Conservation (phyloP, 202 grass and related monocot genomes). For the Schoenoplectus triqueter region DNA sequence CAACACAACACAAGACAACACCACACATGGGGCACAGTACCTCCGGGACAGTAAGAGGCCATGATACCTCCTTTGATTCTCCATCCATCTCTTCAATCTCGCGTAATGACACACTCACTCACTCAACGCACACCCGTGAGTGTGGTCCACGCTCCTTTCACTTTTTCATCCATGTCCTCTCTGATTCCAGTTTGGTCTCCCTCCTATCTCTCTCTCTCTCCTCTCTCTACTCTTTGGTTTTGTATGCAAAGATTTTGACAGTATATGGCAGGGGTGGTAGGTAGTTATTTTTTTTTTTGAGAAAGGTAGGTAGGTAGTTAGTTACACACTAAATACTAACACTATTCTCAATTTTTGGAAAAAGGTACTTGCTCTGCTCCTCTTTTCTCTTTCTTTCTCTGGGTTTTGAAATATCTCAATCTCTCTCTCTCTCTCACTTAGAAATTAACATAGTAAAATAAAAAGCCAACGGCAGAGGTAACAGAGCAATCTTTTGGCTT, state of each 20-base stretch:
- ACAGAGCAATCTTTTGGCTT: conserved; percentile 36
- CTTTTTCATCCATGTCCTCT: conserved; percentile 29
- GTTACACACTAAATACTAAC: conserved; percentile 36
- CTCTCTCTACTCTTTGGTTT: conserved; percentile 27
- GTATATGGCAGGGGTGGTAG: conserved; percentile 37
- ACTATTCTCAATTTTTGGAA: conserved; percentile 24
- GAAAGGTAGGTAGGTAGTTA: background rate
- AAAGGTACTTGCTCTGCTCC: conserved; percentile 15
- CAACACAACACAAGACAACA: conserved; percentile 40
- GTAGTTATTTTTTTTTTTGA: background rate
- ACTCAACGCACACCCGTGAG: conserved; percentile 28
- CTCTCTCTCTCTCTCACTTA: conserved; percentile 17
- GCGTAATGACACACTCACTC: background rate
- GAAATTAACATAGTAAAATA: conserved; percentile 31
- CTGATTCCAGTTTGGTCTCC: conserved; percentile 38
- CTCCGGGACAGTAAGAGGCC: conserved; percentile 34
- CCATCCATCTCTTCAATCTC: conserved; percentile 37
- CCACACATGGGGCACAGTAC: conserved; percentile 31
- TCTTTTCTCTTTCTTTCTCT: background rate
- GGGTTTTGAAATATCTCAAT: background rate
- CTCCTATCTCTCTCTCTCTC: conserved; percentile 18
- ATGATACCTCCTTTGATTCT: conserved; percentile 40
- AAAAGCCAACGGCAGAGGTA: conserved; percentile 33
- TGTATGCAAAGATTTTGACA: conserved; percentile 47
- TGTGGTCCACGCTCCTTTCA: conserved; percentile 42